Percentiles rank a stretch among this genome's conserved stretches.
Conservation (phyloP, 2,329 filamentous ascomycete genomes). For the Ophiosphaerella narmari region DNA sequence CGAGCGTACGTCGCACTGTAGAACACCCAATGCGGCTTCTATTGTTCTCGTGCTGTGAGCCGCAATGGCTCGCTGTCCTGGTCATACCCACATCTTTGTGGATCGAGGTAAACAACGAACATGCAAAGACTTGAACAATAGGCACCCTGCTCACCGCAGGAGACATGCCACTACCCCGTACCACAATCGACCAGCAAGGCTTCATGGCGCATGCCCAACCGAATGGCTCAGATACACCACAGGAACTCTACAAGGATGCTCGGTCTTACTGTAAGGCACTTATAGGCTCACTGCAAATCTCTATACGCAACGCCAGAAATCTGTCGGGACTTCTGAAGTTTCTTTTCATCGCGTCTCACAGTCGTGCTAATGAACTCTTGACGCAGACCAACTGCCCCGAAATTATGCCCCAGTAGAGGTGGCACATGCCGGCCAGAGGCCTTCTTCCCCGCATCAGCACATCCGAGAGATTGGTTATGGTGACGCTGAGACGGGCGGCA, state of each 20-base stretch:
- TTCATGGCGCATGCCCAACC: too few species aligned
- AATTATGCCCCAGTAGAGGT: constrained; percentile 3
- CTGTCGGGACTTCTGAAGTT: not conserved
- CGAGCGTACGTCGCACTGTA: not conserved
- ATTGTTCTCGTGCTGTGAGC: not conserved
- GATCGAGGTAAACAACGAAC: too few species aligned
- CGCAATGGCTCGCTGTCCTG: too few species aligned
- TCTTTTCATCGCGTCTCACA: not conserved
- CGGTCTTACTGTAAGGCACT: not conserved
- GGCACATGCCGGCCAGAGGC: not conserved
- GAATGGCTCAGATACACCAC: too few species aligned
- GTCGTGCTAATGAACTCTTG: not conserved
- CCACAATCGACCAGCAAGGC: too few species aligned
- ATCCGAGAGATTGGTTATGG: not conserved
- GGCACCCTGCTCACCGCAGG: too few species aligned
- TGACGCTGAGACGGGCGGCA: not conserved
- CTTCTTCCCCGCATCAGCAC: not conserved
- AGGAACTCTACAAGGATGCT: too few species aligned
- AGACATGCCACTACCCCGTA: too few species aligned
- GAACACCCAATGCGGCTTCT: constrained; percentile 5
- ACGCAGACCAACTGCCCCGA: constrained; percentile 1
- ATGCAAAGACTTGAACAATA: too few species aligned
- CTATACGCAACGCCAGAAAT: too few species aligned
- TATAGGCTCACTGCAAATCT: too few species aligned
- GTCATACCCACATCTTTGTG: too few species aligned